Evolutionary conservation across 1,139 yeast genomes (phyloP).

Genomic region (Yamadazyma spencermartinsiae): DNA sequence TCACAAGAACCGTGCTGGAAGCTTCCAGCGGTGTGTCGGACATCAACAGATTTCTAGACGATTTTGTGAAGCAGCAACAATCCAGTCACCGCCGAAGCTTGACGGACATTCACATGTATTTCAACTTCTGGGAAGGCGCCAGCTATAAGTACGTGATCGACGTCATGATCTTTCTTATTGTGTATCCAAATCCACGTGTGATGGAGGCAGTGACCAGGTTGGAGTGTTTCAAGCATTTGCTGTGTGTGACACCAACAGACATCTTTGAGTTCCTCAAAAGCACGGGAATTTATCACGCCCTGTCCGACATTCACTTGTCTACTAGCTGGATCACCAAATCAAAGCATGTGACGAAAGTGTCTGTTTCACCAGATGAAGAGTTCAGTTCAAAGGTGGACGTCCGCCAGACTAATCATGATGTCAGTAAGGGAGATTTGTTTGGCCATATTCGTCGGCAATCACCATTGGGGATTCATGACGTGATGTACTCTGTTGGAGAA

Average conservation of each 20-base stretch:
- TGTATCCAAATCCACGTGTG: conserved; percentile 37
- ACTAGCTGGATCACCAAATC: conserved; percentile 29
- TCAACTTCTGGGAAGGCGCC: conserved; percentile 38
- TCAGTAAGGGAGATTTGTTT: conserved; percentile 7
- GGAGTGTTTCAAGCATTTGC: conserved; percentile 15
- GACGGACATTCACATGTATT: conserved; percentile 26
- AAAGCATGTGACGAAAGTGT: conserved; percentile 17
- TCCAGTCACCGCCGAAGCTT: conserved; percentile 13
- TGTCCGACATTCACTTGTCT: conserved; percentile 33
- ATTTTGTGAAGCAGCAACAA: conserved; percentile 6
- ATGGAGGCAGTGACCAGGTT: conserved; percentile 17
- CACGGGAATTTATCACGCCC: conserved; percentile 25
- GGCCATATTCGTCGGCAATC: conserved; percentile 6
- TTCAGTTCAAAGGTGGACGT: conserved; percentile 14
- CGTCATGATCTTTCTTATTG: conserved; percentile 29
- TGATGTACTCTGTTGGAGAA: conserved; percentile 5
- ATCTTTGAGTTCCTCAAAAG: conserved; percentile 22
- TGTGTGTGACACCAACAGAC: conserved; percentile 15
- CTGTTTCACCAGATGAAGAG: conserved; percentile 21
- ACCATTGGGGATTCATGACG: conserved; percentile 4
- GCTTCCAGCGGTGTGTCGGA: conserved; percentile 6
- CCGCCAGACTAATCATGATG: neutral
- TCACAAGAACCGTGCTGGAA: neutral
- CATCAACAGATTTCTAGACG: neutral
- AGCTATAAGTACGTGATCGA: conserved; percentile 25